Percentiles rank a stretch among this genome's conserved stretches.
phyloP scores from a whole-genome alignment of 1,284 basidiomycete species.

The Cutaneotrichosporon sp. region DNA sequence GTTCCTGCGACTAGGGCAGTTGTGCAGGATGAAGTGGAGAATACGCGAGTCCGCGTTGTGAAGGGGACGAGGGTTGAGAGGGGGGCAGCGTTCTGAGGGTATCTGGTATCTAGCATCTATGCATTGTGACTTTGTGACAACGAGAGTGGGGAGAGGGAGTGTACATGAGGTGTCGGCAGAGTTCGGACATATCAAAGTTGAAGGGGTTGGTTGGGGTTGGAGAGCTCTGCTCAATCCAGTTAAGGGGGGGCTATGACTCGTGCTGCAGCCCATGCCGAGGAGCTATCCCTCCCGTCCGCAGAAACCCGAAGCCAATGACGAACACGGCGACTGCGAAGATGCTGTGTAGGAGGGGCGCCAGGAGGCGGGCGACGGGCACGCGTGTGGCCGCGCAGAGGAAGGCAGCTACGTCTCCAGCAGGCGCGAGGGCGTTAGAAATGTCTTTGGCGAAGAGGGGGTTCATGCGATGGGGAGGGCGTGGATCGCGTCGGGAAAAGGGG shows the following conservation, averaged over 20 bases:
- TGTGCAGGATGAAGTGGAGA: conserved; percentile 5
- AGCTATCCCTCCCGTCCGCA: conserved; percentile 17
- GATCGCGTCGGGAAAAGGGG: background rate
- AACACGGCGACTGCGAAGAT: conserved; percentile 1
- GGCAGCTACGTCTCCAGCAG: background rate
- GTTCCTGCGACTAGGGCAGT: conserved; percentile 13
- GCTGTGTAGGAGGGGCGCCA: conserved; percentile 11
- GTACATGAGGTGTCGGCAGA: background rate
- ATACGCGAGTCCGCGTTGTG: conserved; percentile 7
- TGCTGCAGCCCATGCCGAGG: conserved; percentile 14
- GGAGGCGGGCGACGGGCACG: conserved; percentile 6
- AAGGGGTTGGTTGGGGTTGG: too few relatives aligned
- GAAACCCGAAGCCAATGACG: conserved; percentile 14
- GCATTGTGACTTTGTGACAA: background rate
- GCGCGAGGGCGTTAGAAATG: conserved; percentile 4
- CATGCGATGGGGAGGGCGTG: background rate
- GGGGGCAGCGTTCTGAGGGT: conserved; percentile 3
- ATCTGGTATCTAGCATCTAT: background rate
- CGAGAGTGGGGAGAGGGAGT: background rate
- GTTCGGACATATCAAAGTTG: background rate
- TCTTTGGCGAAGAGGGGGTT: background rate
- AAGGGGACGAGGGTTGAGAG: conserved; percentile 10
- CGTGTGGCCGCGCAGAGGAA: background rate
- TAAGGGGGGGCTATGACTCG: background rate
- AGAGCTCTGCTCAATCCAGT: background rate